Evolutionary conservation across 345 rosid species (phyloP), one percentile per base, ranked within the genome.

Genomic region (Dipteronia dyeriana): DNA sequence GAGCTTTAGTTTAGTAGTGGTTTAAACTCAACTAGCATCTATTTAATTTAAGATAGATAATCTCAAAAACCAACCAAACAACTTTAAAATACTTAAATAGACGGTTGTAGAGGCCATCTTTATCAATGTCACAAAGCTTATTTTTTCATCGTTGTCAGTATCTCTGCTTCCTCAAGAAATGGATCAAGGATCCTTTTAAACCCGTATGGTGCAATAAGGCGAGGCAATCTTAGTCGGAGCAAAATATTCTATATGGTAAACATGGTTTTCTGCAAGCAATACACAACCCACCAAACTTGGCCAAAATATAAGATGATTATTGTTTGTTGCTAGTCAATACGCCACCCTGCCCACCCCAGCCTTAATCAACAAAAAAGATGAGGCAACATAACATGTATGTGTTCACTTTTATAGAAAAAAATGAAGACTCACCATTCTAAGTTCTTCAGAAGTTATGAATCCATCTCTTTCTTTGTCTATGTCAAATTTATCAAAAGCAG

Each of bases 401-500:
- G 22, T 49, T 69, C 45, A 14, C 8, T 26, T 51, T 10, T 47
- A 19, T 7, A 6, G 60, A 69, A 10, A 13, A 23, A 1, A 76
- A 62, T 34, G 8, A 70, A 56, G 20, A 80, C 89, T 82, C 14
- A 96, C 98, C 98, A 90, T 79, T 87, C 90, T 90, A 61, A 95
- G 97, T 80, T 96, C 99, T 66, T 96, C 99, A 3, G 97, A 85
- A 68, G 99, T 96, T 82, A 96, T 96, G 75, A 66, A 97, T 63
- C 99, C 99, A 83, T 97, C 94, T 84, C 83, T 85, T 71, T 94
- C 99, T 31, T 26, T 26, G 26, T 26, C 26, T 26, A 97, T 73
- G 82, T 97, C 99, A 79, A 94, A 94, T 87, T 94, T 97, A 74
- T 90, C 95, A 81, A 97, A 97, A 56, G 97, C 98, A 79, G 94